phyloP scores from a whole-genome alignment of 2,329 filamentous ascomycete species.

The Calonectria crousiana region DNA sequence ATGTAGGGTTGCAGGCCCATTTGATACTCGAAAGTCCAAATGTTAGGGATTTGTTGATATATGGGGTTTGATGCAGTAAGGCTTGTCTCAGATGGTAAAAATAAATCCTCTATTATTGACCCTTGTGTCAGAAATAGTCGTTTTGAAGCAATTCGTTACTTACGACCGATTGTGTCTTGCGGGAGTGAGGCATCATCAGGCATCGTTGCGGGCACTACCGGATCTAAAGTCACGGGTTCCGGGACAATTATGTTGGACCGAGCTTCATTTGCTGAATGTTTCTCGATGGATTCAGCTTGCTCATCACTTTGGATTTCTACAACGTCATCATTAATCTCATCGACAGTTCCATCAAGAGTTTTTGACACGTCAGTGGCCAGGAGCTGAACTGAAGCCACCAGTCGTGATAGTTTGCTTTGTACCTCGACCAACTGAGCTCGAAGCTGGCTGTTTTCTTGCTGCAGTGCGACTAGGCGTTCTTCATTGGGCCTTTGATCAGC shows the following conservation, averaged over 20 bases:
- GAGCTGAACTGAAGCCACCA: conserved; percentile 42
- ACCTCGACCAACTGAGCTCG: conserved; percentile 46
- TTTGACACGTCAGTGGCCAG: conserved; percentile 40
- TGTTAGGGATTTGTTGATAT: conserved; percentile 45
- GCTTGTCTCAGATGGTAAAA: neutral
- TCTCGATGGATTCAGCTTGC: neutral
- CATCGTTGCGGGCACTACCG: neutral
- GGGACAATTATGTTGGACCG: neutral
- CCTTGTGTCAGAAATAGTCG: neutral
- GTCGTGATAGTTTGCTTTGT: conserved; percentile 40
- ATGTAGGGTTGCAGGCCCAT: conserved; percentile 46
- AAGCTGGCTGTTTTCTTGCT: conserved; percentile 43
- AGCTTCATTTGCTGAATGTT: neutral
- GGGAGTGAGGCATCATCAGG: neutral
- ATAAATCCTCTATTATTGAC: neutral
- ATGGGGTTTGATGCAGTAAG: conserved; percentile 19
- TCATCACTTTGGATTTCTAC: neutral
- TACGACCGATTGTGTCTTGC: neutral
- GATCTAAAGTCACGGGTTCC: neutral
- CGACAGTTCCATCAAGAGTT: conserved; percentile 36
- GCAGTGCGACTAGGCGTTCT: conserved; percentile 39
- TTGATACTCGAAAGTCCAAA: conserved; percentile 48
- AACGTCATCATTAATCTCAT: neutral
- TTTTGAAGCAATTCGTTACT: neutral
- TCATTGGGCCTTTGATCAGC: conserved; percentile 36